These are phyloP conservation scores for Mortierella hygrophila DNA, from an alignment of 192 early-diverging fungal species.

Conservation along the genomic window DNA sequence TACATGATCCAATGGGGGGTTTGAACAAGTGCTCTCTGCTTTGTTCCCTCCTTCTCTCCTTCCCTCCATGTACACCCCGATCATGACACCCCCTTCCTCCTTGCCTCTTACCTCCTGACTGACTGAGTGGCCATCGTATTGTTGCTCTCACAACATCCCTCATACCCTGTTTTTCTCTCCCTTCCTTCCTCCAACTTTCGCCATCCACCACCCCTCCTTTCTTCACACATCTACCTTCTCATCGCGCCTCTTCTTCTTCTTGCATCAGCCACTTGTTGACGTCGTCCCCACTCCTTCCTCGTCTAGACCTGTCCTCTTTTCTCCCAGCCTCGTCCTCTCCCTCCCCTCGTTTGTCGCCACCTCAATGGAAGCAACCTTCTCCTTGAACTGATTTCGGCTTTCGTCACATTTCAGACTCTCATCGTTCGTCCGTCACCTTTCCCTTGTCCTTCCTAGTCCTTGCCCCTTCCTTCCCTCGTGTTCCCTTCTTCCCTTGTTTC, in stretches of 20 bases:
- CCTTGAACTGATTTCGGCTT: neutral
- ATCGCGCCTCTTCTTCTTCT: no score
- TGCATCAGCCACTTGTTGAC: no score
- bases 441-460: neutral
- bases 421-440: neutral
- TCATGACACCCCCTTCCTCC: neutral
- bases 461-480: no score
- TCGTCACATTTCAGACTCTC: neutral
- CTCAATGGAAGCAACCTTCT: neutral
- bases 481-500: neutral
- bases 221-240: neutral
- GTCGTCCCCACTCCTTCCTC: no score
- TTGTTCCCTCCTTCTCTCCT: no score
- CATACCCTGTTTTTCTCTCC: neutral
- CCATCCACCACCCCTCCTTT: neutral
- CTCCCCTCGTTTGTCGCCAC: neutral
- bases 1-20: no score
- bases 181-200: no score
- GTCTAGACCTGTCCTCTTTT: no score
- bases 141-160: neutral
- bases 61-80: neutral
- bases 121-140: neutral
- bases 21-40: no score
- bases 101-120: neutral
- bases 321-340: neutral